Conservation (phyloP, 2,329 filamentous ascomycete genomes). For the Gyromitra esculenta region DNA sequence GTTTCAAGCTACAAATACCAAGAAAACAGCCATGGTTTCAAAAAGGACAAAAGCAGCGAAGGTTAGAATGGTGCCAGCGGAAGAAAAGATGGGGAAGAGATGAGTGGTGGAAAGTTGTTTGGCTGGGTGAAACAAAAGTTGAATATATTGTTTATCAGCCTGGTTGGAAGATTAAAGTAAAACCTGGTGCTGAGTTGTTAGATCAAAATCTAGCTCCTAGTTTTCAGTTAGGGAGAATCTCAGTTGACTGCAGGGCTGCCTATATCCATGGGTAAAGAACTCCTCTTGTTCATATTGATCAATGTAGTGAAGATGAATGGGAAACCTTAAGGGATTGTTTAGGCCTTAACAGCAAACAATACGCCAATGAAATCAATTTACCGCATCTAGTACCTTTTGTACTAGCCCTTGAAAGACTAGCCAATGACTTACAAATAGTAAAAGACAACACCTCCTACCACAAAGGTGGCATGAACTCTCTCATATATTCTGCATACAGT, state of each 20-base stretch:
- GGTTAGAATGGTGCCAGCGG: slow-evolving; percentile 7
- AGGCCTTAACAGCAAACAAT: slow-evolving; percentile 24
- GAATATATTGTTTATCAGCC: slow-evolving; percentile 23
- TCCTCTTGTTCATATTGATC: slow-evolving; percentile 7
- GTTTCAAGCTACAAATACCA: slow-evolving; percentile 1
- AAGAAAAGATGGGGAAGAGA: neutral
- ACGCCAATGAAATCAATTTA: slow-evolving; percentile 23
- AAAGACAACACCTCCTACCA: slow-evolving; percentile 4
- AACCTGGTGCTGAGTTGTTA: slow-evolving; percentile 2
- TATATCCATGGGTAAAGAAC: neutral
- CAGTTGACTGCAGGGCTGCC: slow-evolving; percentile 8
- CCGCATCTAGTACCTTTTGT: slow-evolving; percentile 23
- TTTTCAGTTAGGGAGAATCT: slow-evolving; percentile 7
- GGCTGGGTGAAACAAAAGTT: slow-evolving; percentile 18
- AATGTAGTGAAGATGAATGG: neutral
- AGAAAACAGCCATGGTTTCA: slow-evolving; percentile 4
- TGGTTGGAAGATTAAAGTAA: slow-evolving; percentile 10
- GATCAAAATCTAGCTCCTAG: slow-evolving; percentile 14
- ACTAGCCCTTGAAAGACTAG: neutral
- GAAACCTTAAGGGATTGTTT: neutral
- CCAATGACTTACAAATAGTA: slow-evolving; percentile 2
- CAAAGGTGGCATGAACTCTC: neutral
- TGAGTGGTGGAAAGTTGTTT: slow-evolving; percentile 1
- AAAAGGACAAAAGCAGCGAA: neutral
- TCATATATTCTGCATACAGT: neutral